Evolutionary conservation across 257 asterid species (phyloP).

Genomic region (Solanum chmielewskii): DNA sequence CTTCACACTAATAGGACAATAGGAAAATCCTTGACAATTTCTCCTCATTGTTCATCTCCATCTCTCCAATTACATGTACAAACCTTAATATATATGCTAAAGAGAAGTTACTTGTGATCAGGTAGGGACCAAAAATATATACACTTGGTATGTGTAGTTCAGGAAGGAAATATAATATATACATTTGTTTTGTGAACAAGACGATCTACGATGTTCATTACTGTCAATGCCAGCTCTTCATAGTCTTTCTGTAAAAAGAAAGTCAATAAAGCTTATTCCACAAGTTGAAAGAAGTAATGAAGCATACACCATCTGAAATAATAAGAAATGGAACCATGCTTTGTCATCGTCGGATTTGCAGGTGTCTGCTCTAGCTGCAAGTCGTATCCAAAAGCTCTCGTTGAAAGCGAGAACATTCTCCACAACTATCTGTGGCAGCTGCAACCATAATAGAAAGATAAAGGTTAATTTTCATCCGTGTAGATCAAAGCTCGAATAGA

Average conservation of each 20-base stretch:
- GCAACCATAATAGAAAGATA: slow-evolving; percentile 15
- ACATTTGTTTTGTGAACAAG: slow-evolving; percentile 85
- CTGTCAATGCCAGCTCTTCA: slow-evolving; percentile 69
- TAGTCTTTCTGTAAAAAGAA: slow-evolving; percentile 62
- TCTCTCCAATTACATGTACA: background rate
- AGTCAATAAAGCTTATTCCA: slow-evolving; percentile 8
- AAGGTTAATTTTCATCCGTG: background rate
- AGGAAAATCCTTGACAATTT: background rate
- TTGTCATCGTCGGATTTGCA: slow-evolving; percentile 94
- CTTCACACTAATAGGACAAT: background rate
- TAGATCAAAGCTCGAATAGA: background rate
- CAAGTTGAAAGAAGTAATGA: background rate
- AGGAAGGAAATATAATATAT: slow-evolving; percentile 3
- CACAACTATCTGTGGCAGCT: slow-evolving; percentile 75
- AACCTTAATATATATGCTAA: background rate
- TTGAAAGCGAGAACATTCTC: slow-evolving; percentile 93
- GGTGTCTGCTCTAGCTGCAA: slow-evolving; percentile 86
- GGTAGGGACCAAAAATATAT: background rate
- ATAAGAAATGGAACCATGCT: slow-evolving; percentile 42
- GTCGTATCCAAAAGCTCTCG: slow-evolving; percentile 86
- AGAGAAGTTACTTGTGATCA: background rate
- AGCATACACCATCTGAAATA: slow-evolving; percentile 3
- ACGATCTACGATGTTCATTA: slow-evolving; percentile 73
- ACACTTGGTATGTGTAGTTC: background rate
- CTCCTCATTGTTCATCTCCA: background rate